Base-by-base conservation (phyloP, 163 green algal genomes). In the Volvox carteri region DNA sequence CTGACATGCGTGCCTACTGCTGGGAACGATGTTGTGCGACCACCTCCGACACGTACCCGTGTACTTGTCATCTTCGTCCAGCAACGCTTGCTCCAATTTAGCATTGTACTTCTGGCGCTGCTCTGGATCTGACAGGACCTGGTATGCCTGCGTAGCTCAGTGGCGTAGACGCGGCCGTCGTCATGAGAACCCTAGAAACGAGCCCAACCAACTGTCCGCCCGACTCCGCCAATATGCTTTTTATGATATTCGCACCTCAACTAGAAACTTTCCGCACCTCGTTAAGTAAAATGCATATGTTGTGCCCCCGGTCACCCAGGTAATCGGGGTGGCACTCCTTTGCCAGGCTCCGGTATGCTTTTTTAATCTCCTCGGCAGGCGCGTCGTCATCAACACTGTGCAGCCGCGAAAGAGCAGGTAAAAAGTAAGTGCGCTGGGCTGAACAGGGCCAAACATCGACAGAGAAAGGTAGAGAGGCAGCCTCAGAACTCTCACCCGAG, bases 211-310 rank as follows among this genome's bases (percentile, higher is more conserved):
- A 41, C 35, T 35, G 33, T 18, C 33, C 8, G 41, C 46, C 68
- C 60, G 3, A 72, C 28, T 19, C 28, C 54, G 54, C 54, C 54
- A 72, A 72, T 39, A n/a, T n/a, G n/a, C n/a, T n/a, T n/a, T n/a
- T n/a, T n/a, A n/a, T n/a, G n/a, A n/a, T n/a, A n/a, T n/a, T n/a
- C n/a, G n/a, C n/a, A n/a, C 60, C 18, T 76, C 12, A 76, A 48
- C 30, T 46, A 44, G 5, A 2, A 30, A 65, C 5, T 37, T 23
- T 44, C 8, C 73, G 52, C n/a, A 90, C 95, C 92, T 98, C 97
- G 84, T 99, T 99, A 0, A 99, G 90, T 21, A 99, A 80, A 41
- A 99, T 96, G 85, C 96, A 99, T 23, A 98, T 94, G 74, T 97
- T 92, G 84, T 98, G 96, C 8, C 96, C 97, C 62, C 93, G 78